Percentiles rank a stretch among this genome's conserved stretches.
These are phyloP conservation scores for Phytopythium litorale DNA, from an alignment of 352 stramenopile genomes.

Conservation along the genomic window DNA sequence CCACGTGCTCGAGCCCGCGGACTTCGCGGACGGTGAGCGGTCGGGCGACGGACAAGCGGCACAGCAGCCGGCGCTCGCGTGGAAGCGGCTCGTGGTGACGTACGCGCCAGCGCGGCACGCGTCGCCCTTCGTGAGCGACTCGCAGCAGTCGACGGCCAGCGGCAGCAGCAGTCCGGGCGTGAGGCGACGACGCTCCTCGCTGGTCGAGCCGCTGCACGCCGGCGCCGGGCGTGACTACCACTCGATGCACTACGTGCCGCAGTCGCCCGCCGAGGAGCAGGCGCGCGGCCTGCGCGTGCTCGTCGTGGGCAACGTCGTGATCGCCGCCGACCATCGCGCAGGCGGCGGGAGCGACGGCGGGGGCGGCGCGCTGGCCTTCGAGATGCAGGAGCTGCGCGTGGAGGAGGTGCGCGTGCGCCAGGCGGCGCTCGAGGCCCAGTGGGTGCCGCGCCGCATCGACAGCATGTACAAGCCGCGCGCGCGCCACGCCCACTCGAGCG, in stretches of 20 bases:
- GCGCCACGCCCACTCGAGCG: constrained; percentile 59
- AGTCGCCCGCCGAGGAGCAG: constrained; percentile 26
- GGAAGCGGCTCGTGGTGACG: constrained; percentile 39
- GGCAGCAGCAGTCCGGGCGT: constrained; percentile 6
- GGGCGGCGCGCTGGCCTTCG: constrained; percentile 25
- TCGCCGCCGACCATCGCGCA: constrained; percentile 16
- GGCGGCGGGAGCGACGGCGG: constrained; percentile 6
- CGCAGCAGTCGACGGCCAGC: constrained; percentile 12
- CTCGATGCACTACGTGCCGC: constrained; percentile 69
- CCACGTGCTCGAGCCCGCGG: constrained; percentile 40
- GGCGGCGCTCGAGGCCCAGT: constrained; percentile 46
- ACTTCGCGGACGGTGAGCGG: constrained; percentile 11
- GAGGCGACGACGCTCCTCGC: constrained; percentile 4
- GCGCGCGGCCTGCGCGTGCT: constrained; percentile 45
- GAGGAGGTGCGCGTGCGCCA: constrained; percentile 60
- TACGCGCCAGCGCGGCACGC: constrained; percentile 14
- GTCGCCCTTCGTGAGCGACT: constrained; percentile 10
- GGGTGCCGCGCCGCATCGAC: constrained; percentile 31
- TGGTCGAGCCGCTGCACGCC: constrained; percentile 10
- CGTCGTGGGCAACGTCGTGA: constrained; percentile 57
- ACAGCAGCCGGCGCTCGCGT: not conserved
- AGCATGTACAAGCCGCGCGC: constrained; percentile 60
- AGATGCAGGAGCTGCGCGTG: constrained; percentile 46
- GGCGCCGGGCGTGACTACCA: constrained; percentile 49
- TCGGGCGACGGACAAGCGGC: not conserved